Evolutionary conservation across 805 yeast genomes (phyloP).

Genomic region (Zygoascus flipseniorum): DNA sequence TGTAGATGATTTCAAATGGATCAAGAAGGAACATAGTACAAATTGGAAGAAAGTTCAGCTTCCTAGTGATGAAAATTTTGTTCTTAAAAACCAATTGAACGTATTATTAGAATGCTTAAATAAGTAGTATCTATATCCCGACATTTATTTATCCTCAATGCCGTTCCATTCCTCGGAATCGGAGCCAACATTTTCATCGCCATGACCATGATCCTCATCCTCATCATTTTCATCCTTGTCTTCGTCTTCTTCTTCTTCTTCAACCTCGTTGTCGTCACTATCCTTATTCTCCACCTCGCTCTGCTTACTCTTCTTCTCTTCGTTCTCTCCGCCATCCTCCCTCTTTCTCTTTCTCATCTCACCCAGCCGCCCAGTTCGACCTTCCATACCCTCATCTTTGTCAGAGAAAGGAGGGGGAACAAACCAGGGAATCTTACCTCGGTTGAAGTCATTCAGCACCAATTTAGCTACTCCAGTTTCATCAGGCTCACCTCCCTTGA

Average conservation of each 20-base stretch:
- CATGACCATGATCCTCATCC: slow-evolving; percentile 4
- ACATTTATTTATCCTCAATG: slow-evolving; percentile 10
- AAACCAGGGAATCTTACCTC: slow-evolving; percentile 98
- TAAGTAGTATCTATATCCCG: background rate
- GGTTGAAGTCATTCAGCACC: slow-evolving; percentile 85
- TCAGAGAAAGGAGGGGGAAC: slow-evolving; percentile 83
- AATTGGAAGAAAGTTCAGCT: slow-evolving; percentile 11
- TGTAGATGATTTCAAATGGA: slow-evolving; percentile 26
- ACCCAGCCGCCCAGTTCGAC: slow-evolving; percentile 17
- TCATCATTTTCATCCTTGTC: slow-evolving; percentile 6
- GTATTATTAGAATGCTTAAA: slow-evolving; percentile 1
- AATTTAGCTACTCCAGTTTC: slow-evolving; percentile 87
- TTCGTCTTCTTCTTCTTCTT: slow-evolving; percentile 3
- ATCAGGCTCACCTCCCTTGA: slow-evolving; percentile 98
- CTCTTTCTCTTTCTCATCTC: slow-evolving; percentile 16
- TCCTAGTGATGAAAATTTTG: background rate
- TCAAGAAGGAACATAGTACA: slow-evolving; percentile 10
- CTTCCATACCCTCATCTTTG: slow-evolving; percentile 28
- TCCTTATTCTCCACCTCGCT: slow-evolving; percentile 4
- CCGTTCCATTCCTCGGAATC: slow-evolving; percentile 15
- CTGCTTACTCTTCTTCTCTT: background rate
- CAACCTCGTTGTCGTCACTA: background rate
- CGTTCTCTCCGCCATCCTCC: slow-evolving; percentile 6
- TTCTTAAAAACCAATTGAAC: background rate
- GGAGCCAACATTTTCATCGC: slow-evolving; percentile 8